Percentiles rank a stretch among this genome's conserved stretches.
Conservation (phyloP, 331 rosid genomes). For the Rosa hybrid region DNA sequence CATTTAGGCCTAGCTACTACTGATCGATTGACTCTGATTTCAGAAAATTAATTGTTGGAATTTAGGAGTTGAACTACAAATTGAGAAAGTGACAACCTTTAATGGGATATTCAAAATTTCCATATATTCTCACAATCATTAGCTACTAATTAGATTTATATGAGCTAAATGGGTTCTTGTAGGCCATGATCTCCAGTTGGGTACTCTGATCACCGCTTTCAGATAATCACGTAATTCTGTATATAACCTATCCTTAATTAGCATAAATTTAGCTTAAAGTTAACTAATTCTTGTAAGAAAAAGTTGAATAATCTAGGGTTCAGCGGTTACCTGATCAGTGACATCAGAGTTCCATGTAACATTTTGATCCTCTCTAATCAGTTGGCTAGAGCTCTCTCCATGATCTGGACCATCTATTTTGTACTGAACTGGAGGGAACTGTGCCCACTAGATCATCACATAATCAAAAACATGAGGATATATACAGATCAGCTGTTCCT, state of each 20-base stretch:
- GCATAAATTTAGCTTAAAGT: not conserved
- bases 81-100: conserved; percentile 7
- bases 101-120: not conserved
- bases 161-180: not conserved
- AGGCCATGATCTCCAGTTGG: conserved; percentile 9
- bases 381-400: conserved; percentile 45
- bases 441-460: conserved; percentile 70
- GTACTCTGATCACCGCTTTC: not conserved
- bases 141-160: not conserved
- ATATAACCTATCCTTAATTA: not conserved
- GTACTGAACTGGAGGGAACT: conserved; percentile 66
- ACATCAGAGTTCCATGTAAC: conserved; percentile 44
- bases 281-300: not conserved
- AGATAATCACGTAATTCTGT: not conserved
- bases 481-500: not conserved
- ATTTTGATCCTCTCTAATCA: conserved; percentile 32
- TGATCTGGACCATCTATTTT: conserved; percentile 40
- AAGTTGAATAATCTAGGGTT: not conserved
- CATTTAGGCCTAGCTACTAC: not conserved
- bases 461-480: not conserved
- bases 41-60: conserved; percentile 16
- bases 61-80: not conserved
- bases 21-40: not conserved
- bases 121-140: conserved; percentile 13
- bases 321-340: conserved; percentile 44